Conservation (phyloP, 1,284 basidiomycete species). For the Ceratobasidium sp. region DNA sequence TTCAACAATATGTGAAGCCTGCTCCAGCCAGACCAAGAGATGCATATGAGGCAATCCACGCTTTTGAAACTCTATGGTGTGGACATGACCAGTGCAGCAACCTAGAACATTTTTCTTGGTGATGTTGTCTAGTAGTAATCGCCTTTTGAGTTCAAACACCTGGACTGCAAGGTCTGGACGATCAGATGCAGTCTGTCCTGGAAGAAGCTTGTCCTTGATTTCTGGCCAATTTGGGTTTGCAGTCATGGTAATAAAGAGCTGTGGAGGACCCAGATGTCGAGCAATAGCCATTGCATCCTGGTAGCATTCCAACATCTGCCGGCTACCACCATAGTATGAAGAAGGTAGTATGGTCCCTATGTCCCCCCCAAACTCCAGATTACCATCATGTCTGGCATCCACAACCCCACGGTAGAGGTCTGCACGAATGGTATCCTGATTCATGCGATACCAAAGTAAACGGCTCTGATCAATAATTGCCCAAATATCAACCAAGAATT, state of each 20-base stretch:
- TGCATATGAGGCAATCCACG: constrained; percentile 63
- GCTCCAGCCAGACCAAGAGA: constrained; percentile 57
- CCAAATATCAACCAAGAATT: constrained; percentile 56
- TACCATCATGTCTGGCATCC: constrained; percentile 51
- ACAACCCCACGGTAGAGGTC: constrained; percentile 55
- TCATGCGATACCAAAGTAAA: constrained; percentile 49
- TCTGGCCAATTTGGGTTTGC: constrained; percentile 62
- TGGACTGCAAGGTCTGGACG: constrained; percentile 60
- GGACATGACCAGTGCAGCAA: constrained; percentile 53
- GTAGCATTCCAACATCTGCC: constrained; percentile 57
- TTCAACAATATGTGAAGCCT: constrained; percentile 50
- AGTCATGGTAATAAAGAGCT: constrained; percentile 62
- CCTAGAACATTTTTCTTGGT: constrained; percentile 54
- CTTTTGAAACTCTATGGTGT: constrained; percentile 65
- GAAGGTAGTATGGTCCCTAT: constrained; percentile 55
- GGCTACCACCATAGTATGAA: constrained; percentile 56
- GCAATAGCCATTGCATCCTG: constrained; percentile 61
- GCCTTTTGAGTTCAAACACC: constrained; percentile 60
- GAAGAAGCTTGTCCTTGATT: constrained; percentile 56
- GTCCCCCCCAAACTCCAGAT: not conserved
- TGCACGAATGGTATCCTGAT: constrained; percentile 58
- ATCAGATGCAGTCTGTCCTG: constrained; percentile 58
- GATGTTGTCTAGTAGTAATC: constrained; percentile 56
- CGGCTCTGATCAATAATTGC: constrained; percentile 50
- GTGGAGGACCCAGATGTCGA: constrained; percentile 52